Evolutionary conservation across 257 asterid species (phyloP), one percentile per base, ranked within the genome.

Genomic region (Lithospermum erythrorhizon): DNA sequence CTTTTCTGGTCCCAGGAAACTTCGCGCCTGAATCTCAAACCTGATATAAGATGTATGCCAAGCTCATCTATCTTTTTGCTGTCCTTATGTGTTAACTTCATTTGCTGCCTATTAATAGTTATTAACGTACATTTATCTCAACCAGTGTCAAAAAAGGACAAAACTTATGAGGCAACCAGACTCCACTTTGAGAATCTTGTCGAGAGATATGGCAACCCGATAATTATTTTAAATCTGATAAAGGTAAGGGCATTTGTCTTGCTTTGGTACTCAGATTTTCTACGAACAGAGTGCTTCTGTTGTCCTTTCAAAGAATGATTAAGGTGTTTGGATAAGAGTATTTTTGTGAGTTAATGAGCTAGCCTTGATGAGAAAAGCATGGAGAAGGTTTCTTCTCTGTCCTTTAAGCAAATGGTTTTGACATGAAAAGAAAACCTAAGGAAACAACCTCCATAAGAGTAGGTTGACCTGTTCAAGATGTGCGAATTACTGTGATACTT

Each of bases 1-100:
- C 82, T 93, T 57, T 93, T 86, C 79, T 93, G 99, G 99, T 89
- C 95, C 55, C 99, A 93, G 69, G 96, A 93, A 75, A 83, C 99
- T 58, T 93, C 99, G 57, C 94, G 95, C 59, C 78, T 89, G 63
- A 89, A 81, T 78, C 68, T 89, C 59, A 93, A 87, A 79, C 99
- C 99, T 24, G 97, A 87, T 78, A 93, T 93, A 54, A 83, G 83
- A 73, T 64, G 99, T 93, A 89, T 74, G 97, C 64, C 66, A 58
- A 29, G 65, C 64, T 69, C 58, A 30, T 24, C 66, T 45, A 27
- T 45, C 15, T 22, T 24, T 6, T 59, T 14, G 47, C 57, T 58
- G 49, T 1, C 57, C 7, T 60, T 51, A 3, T 5, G 24, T 10
- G 57, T 53, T 53, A n/a, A 20, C 23, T 22, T 19, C 23, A 5